Evolutionary conservation across 1,284 basidiomycete species (phyloP).

Genomic region (Apiotrichum sp.): DNA sequence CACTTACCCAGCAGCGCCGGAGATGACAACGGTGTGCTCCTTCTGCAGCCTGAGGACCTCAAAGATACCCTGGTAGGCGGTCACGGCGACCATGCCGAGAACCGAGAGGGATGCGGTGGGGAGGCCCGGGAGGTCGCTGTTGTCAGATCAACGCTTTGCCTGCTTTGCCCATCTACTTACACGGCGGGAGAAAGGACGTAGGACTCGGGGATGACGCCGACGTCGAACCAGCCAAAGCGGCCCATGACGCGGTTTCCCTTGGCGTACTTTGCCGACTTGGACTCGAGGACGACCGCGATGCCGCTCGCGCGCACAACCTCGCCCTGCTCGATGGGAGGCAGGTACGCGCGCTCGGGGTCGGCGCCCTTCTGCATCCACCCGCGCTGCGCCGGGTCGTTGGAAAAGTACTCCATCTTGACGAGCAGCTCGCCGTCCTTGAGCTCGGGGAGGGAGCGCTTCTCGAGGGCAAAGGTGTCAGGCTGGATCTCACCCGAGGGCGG

Average conservation of each 20-base stretch:
- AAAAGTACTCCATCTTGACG: slow-evolving; percentile 25
- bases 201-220: slow-evolving; percentile 21
- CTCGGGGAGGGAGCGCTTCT: slow-evolving; percentile 16
- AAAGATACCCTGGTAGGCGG: slow-evolving; percentile 38
- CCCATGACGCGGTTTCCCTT: slow-evolving; percentile 25
- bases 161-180: neutral
- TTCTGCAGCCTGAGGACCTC: slow-evolving; percentile 38
- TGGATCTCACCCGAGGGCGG: slow-evolving; percentile 20
- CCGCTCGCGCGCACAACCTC: slow-evolving; percentile 23
- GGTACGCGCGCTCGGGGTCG: slow-evolving; percentile 16
- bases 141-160: too few species aligned
- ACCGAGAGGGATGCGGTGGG: slow-evolving; percentile 18
- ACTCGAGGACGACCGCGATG: slow-evolving; percentile 25
- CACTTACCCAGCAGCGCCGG: slow-evolving; percentile 41
- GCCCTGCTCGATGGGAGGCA: slow-evolving; percentile 23
- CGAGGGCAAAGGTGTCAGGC: slow-evolving; percentile 22
- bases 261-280: slow-evolving; percentile 22
- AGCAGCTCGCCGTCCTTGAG: slow-evolving; percentile 30
- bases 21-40: slow-evolving; percentile 44
- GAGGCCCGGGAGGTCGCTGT: neutral
- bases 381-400: slow-evolving; percentile 37
- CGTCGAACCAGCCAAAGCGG: slow-evolving; percentile 30
- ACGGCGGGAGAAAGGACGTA: slow-evolving; percentile 4
- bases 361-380: slow-evolving; percentile 23
- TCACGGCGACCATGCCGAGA: slow-evolving; percentile 29